Evolutionary conservation across 352 stramenopile genomes (phyloP), one percentile per base, ranked within the genome.

Genomic region (Globisporangium okanoganense): DNA sequence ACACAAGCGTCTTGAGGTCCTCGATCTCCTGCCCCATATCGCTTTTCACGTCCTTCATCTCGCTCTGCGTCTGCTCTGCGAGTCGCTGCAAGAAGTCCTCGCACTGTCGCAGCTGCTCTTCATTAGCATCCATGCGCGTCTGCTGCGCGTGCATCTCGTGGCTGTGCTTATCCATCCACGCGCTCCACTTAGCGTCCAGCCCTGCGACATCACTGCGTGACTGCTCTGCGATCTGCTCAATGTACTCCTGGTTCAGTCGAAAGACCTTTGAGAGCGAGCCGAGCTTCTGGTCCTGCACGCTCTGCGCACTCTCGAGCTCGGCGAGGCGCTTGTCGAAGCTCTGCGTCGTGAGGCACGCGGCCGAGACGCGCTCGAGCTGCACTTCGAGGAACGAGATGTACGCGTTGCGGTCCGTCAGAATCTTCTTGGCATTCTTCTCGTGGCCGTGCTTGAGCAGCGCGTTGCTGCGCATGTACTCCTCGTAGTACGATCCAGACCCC

Each of bases 321-420:
- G 65, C 56, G 35, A 92, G 65, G 7, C 82, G 75, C 65, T 73
- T 69, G 63, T 92, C 83, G 50, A 92, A 82, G 22, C 72, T 84
- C 64, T 94, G 80, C 48, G 76, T 77, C 7, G 71, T 79, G 56
- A 95, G 64, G 44, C 83, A 93, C 20, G 86, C 87, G 3, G 87
- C 76, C n/a, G 83, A 91, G 8, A 96, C 85, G 31, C 85, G 83
- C 65, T 96, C 87, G 40, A 96, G 69, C 67, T 96, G 87, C 61
- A 92, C 82, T 62, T 96, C 87, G 2, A 96, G 78, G 69, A 93
- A 96, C 7, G 82, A 93, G 31, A 94, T 88, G 74, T 96, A 96
- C 41, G 87, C 87, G 47, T 72, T 82, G 35, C 87, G 82, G 67
- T 96, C 87, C 2, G 85, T 96, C 40, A 96, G 67, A 36, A 96